Conservation (phyloP, 495 filamentous ascomycete genomes). For the Daldinia concentrica region DNA sequence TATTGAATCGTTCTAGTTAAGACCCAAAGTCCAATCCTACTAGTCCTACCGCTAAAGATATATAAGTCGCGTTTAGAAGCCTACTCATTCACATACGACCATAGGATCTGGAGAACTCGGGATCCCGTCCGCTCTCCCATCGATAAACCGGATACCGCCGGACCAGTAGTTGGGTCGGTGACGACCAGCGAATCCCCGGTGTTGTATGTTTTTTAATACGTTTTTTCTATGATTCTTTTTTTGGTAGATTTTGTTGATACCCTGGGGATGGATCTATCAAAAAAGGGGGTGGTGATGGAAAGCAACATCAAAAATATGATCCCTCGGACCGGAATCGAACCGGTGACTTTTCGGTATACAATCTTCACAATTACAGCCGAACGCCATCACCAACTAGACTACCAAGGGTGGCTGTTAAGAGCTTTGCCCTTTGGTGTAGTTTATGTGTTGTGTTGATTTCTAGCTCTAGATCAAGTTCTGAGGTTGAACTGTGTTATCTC, state of each 20-base stretch:
- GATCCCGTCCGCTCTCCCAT: slow-evolving; percentile 61
- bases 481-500: neutral
- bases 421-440: neutral
- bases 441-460: neutral
- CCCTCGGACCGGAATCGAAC: slow-evolving; percentile 38
- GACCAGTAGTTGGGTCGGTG: slow-evolving; percentile 59
- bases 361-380: slow-evolving; percentile 33
- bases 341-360: slow-evolving; percentile 39
- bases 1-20: neutral
- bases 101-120: slow-evolving; percentile 56
- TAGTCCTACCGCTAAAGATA: neutral
- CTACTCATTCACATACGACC: slow-evolving; percentile 50
- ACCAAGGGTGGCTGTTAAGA: slow-evolving; percentile 13
- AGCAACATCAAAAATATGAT: slow-evolving; percentile 16
- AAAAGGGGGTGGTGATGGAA: neutral
- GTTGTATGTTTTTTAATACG: slow-evolving; percentile 52
- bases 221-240: neutral
- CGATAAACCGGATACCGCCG: slow-evolving; percentile 49
- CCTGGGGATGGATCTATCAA: neutral
- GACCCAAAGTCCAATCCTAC: neutral
- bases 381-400: slow-evolving; percentile 40
- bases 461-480: neutral
- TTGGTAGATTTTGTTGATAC: neutral
- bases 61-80: neutral
- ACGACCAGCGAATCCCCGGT: slow-evolving; percentile 54